Evolutionary conservation across 2,329 filamentous ascomycete species (phyloP).

Genomic region (Zasmidium citrigriseum): DNA sequence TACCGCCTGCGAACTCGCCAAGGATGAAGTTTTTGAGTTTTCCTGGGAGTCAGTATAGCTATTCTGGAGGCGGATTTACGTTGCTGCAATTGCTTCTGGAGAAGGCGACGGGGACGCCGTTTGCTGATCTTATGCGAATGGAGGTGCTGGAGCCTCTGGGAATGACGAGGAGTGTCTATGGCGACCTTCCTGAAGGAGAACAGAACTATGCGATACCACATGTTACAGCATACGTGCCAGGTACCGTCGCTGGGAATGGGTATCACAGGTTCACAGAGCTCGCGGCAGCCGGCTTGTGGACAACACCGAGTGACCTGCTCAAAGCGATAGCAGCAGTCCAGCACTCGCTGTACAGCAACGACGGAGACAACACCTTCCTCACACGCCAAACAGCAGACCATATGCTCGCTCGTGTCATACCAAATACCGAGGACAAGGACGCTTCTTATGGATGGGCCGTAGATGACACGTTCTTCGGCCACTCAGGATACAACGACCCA

Average conservation of each 20-base stretch:
- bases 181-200: conserved; percentile 13
- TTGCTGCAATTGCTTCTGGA: conserved; percentile 29
- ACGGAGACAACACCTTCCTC: conserved; percentile 15
- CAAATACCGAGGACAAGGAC: not conserved
- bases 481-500: conserved; percentile 25
- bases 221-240: conserved; percentile 14
- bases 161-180: conserved; percentile 26
- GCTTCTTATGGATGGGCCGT: conserved; percentile 24
- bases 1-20: conserved; percentile 23
- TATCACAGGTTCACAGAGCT: conserved; percentile 25
- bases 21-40: conserved; percentile 24
- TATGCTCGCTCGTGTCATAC: conserved; percentile 23
- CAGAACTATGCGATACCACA: conserved; percentile 24
- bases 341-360: conserved; percentile 10
- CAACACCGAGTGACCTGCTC: conserved; percentile 28
- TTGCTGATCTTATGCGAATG: conserved; percentile 25
- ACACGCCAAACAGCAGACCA: conserved; percentile 13
- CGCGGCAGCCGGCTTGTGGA: conserved; percentile 31
- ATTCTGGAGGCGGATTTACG: conserved; percentile 30
- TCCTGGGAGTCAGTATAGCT: conserved; percentile 25
- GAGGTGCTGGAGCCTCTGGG: conserved; percentile 24
- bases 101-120: conserved; percentile 13
- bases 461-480: conserved; percentile 21
- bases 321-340: conserved; percentile 25
- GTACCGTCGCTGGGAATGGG: conserved; percentile 11